These are phyloP conservation scores for Tuber melanosporum DNA, from an alignment of 495 filamentous ascomycete species.

Conservation along the genomic window DNA sequence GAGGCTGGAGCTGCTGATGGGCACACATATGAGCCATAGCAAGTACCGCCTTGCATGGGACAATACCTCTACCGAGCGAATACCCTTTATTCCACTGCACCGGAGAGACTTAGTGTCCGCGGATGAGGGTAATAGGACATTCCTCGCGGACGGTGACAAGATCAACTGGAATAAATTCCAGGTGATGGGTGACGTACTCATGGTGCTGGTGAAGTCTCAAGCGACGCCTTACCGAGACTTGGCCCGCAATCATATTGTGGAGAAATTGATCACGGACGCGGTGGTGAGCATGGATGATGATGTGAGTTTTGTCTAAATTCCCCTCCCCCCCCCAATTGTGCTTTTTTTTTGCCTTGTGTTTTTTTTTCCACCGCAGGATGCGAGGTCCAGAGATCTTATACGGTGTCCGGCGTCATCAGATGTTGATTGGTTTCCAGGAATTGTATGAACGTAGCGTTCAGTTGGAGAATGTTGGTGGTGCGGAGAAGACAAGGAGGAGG, in stretches of 20 bases:
- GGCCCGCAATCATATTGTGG: constrained; percentile 34
- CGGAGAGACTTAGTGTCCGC: constrained; percentile 82
- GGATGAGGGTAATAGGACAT: constrained; percentile 85
- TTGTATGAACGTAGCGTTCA: constrained; percentile 42
- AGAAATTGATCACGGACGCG: constrained; percentile 38
- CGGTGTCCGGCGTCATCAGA: constrained; percentile 12
- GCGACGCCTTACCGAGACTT: constrained; percentile 71
- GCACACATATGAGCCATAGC: constrained; percentile 80
- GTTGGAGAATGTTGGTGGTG: constrained; percentile 32
- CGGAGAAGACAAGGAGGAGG: constrained; percentile 26
- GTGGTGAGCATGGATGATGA: constrained; percentile 41
- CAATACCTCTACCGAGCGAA: constrained; percentile 80
- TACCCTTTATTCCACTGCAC: constrained; percentile 91
- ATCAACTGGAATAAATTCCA: constrained; percentile 99
- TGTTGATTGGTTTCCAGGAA: constrained; percentile 32
- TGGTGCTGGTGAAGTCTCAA: constrained; percentile 86
- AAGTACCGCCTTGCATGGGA: constrained; percentile 95
- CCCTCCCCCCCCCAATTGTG: neutral
- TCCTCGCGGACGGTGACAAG: constrained; percentile 64
- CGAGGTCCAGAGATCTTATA: constrained; percentile 8
- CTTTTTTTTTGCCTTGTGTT: neutral
- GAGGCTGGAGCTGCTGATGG: constrained; percentile 85
- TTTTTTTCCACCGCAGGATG: constrained; percentile 5
- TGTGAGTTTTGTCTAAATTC: constrained; percentile 26
- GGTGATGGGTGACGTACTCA: constrained; percentile 84